Evolutionary conservation across 2,329 filamentous ascomycete genomes (phyloP).

Genomic region (Cordyceps tenuipes): DNA sequence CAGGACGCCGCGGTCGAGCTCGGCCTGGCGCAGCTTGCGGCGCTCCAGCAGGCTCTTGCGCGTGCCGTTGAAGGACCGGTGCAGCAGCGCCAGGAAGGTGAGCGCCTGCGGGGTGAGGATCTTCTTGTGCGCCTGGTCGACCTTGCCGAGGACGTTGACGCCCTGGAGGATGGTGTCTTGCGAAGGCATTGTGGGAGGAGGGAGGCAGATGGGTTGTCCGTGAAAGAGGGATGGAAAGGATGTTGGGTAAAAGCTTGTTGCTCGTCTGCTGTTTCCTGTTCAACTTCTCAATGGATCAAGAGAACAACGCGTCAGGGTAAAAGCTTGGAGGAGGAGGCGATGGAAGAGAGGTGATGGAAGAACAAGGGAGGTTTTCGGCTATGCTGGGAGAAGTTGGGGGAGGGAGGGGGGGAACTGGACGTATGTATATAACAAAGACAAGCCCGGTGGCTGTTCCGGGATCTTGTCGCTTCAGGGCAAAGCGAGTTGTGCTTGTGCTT

Average conservation of each 20-base stretch:
- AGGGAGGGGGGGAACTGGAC: not conserved
- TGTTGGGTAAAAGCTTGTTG: not conserved
- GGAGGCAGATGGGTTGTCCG: not conserved
- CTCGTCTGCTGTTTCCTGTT: not conserved
- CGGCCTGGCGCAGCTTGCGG: conserved; percentile 76
- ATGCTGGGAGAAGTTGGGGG: not conserved
- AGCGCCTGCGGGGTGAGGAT: conserved; percentile 86
- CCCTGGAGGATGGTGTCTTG: conserved; percentile 73
- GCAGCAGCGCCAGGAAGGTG: conserved; percentile 86
- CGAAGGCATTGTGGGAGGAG: conserved; percentile 39
- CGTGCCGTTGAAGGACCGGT: conserved; percentile 85
- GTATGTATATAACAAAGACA: conserved; percentile 8
- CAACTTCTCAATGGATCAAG: not conserved
- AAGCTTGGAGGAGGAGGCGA: too few species aligned
- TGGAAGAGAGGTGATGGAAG: not conserved
- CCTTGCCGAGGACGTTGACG: conserved; percentile 73
- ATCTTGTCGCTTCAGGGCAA: conserved; percentile 3
- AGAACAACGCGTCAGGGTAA: not conserved
- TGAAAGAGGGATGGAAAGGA: not conserved
- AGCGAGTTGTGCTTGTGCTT: not conserved
- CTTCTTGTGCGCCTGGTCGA: conserved; percentile 75
- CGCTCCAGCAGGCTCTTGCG: conserved; percentile 85
- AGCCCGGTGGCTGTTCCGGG: not conserved
- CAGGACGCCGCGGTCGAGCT: conserved; percentile 81
- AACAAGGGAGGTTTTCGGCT: not conserved